Percentiles rank a stretch among this genome's conserved stretches.
Evolutionary conservation across 2,329 filamentous ascomycete genomes (phyloP).

Genomic region (Byssothecium circinans): DNA sequence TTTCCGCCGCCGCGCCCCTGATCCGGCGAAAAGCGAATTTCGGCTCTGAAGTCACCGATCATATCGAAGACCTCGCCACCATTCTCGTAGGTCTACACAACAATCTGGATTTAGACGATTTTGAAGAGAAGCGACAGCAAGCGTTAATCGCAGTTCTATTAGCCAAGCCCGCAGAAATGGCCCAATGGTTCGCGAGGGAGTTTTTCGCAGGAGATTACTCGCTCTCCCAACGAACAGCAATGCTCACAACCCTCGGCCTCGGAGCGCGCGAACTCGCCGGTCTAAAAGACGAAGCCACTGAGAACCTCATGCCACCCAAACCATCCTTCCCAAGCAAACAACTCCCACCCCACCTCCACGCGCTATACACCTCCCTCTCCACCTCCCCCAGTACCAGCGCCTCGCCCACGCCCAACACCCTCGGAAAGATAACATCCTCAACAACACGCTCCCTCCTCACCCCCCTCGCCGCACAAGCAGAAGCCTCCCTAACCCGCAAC

Average conservation of each 20-base stretch:
- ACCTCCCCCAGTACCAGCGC: conserved; percentile 68
- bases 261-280: conserved; percentile 84
- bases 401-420: conserved; percentile 51
- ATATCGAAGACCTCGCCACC: conserved; percentile 77
- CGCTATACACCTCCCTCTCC: conserved; percentile 68
- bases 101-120: conserved; percentile 73
- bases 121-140: conserved; percentile 74
- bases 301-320: conserved; percentile 42
- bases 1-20: conserved; percentile 74
- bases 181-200: conserved; percentile 77
- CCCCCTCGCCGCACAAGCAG: conserved; percentile 79
- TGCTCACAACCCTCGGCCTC: conserved; percentile 81
- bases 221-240: conserved; percentile 75
- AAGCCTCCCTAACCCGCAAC: conserved; percentile 75
- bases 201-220: conserved; percentile 95
- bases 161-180: conserved; percentile 75
- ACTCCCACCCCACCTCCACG: conserved; percentile 73
- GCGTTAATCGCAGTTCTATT: conserved; percentile 80
- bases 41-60: conserved; percentile 83
- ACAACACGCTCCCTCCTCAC: conserved; percentile 74
- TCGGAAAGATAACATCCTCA: conserved; percentile 68
- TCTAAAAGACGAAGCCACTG: conserved; percentile 60
- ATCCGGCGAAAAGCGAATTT: conserved; percentile 88
- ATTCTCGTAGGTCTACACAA: conserved; percentile 80
- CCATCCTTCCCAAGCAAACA: conserved; percentile 75